Evolutionary conservation across 192 early-diverging fungal genomes (phyloP).

Genomic region (Funneliformis geosporum): DNA sequence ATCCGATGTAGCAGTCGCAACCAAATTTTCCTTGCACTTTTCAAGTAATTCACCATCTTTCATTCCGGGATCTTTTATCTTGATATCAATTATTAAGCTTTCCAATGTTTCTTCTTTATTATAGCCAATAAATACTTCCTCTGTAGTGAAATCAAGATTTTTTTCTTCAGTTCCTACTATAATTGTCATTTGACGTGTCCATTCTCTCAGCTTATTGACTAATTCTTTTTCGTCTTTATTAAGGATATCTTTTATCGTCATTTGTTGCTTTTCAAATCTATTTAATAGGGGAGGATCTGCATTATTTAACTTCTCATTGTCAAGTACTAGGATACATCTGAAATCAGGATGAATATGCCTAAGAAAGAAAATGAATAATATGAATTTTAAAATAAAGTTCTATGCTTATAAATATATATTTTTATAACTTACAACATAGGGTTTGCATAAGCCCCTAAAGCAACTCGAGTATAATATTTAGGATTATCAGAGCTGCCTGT

Average conservation of each 20-base stretch:
- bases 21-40: constrained; percentile 12
- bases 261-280: constrained; percentile 30
- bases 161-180: neutral
- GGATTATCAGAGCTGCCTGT: constrained; percentile 16
- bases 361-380: neutral
- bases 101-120: constrained; percentile 26
- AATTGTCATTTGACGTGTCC: neutral
- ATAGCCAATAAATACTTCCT: constrained; percentile 27
- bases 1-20: constrained; percentile 18
- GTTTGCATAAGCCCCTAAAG: constrained; percentile 33
- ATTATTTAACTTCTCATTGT: constrained; percentile 18
- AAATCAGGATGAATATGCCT: constrained; percentile 19
- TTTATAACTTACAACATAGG: constrained; percentile 29
- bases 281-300: constrained; percentile 34
- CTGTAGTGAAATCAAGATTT: neutral
- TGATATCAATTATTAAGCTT: constrained; percentile 29
- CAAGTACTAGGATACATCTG: constrained; percentile 30
- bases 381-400: neutral
- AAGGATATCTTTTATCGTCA: constrained; percentile 20
- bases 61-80: neutral
- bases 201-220: neutral
- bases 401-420: too few species aligned
- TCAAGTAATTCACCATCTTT: neutral
- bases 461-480: constrained; percentile 30
- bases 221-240: neutral